Conservation (phyloP, 164 flowering plant genomes). For the Echeveria elegans region DNA sequence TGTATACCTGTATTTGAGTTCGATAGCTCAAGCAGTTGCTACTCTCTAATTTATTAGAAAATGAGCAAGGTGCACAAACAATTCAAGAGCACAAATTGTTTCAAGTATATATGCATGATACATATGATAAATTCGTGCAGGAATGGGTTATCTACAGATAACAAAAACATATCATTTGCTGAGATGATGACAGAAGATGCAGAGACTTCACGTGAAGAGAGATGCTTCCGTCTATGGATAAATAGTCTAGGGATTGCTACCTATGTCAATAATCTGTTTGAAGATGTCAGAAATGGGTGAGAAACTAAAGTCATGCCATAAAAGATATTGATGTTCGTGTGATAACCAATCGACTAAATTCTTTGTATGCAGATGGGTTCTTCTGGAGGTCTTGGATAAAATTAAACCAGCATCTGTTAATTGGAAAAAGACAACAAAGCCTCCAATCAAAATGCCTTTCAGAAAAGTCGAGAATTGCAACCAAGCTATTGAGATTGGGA, state of each 20-base stretch:
- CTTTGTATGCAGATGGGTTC: constrained; percentile 53
- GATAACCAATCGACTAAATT: too few relatives aligned
- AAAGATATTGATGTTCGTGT: background rate
- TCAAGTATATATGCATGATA: too few relatives aligned
- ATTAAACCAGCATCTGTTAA: constrained; percentile 37
- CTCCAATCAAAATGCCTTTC: constrained; percentile 60
- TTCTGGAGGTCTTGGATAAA: constrained; percentile 46
- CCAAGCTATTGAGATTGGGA: constrained; percentile 42
- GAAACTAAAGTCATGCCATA: background rate
- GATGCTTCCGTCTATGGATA: constrained; percentile 53
- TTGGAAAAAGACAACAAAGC: constrained; percentile 45
- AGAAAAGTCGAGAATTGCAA: constrained; percentile 56
- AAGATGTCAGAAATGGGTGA: constrained; percentile 54
- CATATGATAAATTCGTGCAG: constrained; percentile 16
- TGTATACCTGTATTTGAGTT: too few relatives aligned
- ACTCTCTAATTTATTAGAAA: too few relatives aligned
- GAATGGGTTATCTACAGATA: constrained; percentile 39
- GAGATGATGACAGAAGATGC: constrained; percentile 56
- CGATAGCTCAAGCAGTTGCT: too few relatives aligned
- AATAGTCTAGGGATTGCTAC: constrained; percentile 45
- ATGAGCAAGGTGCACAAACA: too few relatives aligned
- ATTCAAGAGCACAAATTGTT: too few relatives aligned
- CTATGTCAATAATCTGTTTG: constrained; percentile 40
- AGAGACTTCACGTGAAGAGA: constrained; percentile 49
- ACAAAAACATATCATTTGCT: constrained; percentile 29